Base-by-base conservation (phyloP, 768 basidiomycete genomes). In the Gymnopilus dilepis region DNA sequence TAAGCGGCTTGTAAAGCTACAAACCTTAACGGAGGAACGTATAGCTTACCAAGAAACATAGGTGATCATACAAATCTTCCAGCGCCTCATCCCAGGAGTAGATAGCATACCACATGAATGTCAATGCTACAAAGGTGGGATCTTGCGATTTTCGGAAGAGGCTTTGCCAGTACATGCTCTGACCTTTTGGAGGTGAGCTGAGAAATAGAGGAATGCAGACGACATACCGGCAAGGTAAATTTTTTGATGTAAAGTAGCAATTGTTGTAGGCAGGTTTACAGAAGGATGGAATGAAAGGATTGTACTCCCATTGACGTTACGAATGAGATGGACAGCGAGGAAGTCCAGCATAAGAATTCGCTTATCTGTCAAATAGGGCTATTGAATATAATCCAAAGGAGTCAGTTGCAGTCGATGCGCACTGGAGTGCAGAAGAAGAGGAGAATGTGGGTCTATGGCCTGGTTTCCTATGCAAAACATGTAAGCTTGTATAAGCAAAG, bases 51-150 rank as follows among this genome's bases (percentile, higher is more conserved):
- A n/a, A n/a, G n/a, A n/a, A n/a, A n/a, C n/a, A n/a, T n/a, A n/a
- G n/a, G n/a, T n/a, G n/a, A n/a, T n/a, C n/a, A n/a, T n/a, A n/a
- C n/a, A n/a, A n/a, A n/a, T n/a, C n/a, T n/a, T n/a, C n/a, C n/a
- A n/a, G n/a, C n/a, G n/a, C n/a, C n/a, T n/a, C n/a, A n/a, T n/a
- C n/a, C n/a, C n/a, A n/a, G n/a, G n/a, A n/a, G n/a, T n/a, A n/a
- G n/a, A n/a, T n/a, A n/a, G n/a, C n/a, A n/a, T n/a, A n/a, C n/a
- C n/a, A n/a, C n/a, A n/a, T n/a, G n/a, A n/a, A n/a, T n/a, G n/a
- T n/a, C n/a, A n/a, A n/a, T n/a, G n/a, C n/a, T 0, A 86, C 63
- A 58, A 87, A 85, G 0, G 86, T 87, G 0, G 85, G 84, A 65
- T 87, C 86, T 2, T 71, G 71, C 0, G 82, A 78, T 45, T 72